Percentiles rank a stretch among this genome's conserved stretches.
phyloP scores from a whole-genome alignment of 2,329 filamentous ascomycete species.

The Pyrenochaeta sp. region DNA sequence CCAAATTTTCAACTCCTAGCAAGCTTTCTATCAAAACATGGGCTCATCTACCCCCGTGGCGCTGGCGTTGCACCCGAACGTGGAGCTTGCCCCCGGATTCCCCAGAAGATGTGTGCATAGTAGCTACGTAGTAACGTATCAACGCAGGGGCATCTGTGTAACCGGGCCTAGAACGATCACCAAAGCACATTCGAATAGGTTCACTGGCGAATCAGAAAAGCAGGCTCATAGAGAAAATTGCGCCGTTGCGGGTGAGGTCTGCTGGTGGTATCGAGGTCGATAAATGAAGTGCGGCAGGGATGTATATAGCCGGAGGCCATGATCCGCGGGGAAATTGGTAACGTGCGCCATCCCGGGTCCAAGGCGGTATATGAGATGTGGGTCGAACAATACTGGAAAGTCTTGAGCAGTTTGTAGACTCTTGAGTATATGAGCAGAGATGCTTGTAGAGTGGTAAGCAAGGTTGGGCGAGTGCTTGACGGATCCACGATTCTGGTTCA shows the following conservation, averaged over 20 bases:
- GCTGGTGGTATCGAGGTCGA: slow-evolving; percentile 16
- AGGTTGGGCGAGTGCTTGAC: neutral
- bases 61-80: slow-evolving; percentile 6
- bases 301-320: slow-evolving; percentile 31
- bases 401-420: too few species aligned
- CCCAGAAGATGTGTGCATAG: too few species aligned
- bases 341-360: slow-evolving; percentile 16
- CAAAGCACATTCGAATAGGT: slow-evolving; percentile 20
- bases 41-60: slow-evolving; percentile 12
- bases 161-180: too few species aligned
- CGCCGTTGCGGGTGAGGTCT: slow-evolving; percentile 19
- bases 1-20: slow-evolving; percentile 5
- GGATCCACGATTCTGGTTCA: neutral
- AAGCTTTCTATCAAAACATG: slow-evolving; percentile 1
- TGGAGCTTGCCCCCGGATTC: slow-evolving; percentile 20
- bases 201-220: slow-evolving; percentile 4
- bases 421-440: slow-evolving; percentile 5
- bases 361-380: slow-evolving; percentile 20
- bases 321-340: slow-evolving; percentile 23
- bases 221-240: slow-evolving; percentile 6
- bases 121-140: too few species aligned
- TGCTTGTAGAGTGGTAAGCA: slow-evolving; percentile 16
- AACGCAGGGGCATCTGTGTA: too few species aligned
- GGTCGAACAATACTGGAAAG: slow-evolving; percentile 6
- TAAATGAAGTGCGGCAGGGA: slow-evolving; percentile 36